These are phyloP conservation scores for Xanthoconium purpureum DNA, from an alignment of 768 basidiomycete species.

Conservation along the genomic window DNA sequence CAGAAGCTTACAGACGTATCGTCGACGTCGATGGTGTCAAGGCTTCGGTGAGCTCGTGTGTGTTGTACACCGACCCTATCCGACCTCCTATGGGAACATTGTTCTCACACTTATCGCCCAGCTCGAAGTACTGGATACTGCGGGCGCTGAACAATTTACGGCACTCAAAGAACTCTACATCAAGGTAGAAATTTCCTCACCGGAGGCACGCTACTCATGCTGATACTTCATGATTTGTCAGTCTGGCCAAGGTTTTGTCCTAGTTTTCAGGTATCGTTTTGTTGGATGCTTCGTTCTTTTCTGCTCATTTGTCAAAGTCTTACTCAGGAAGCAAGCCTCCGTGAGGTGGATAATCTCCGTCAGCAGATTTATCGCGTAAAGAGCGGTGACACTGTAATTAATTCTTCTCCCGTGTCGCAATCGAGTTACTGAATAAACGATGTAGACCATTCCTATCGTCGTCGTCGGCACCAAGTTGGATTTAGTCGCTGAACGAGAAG, in stretches of 20 bases:
- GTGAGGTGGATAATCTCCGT: constrained; percentile 75
- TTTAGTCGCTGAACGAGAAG: constrained; percentile 76
- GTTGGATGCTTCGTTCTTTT: not conserved
- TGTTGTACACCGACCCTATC: constrained; percentile 10
- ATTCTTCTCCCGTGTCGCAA: not conserved
- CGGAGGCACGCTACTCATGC: not conserved
- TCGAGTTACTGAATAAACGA: constrained; percentile 4
- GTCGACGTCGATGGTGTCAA: constrained; percentile 64
- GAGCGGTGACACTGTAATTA: constrained; percentile 58
- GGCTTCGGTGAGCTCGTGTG: constrained; percentile 48
- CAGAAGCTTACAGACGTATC: constrained; percentile 70
- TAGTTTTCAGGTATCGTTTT: constrained; percentile 68
- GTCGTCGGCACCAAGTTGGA: constrained; percentile 87
- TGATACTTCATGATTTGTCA: constrained; percentile 23
- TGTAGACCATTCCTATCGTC: constrained; percentile 70
- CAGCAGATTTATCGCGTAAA: constrained; percentile 82
- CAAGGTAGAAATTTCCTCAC: constrained; percentile 44
- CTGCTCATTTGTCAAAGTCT: constrained; percentile 43
- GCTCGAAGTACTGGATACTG: constrained; percentile 82
- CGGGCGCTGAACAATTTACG: constrained; percentile 83
- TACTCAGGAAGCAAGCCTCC: constrained; percentile 76
- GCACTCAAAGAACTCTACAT: constrained; percentile 81
- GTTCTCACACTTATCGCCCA: constrained; percentile 30
- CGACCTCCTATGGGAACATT: not conserved
- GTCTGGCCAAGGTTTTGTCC: constrained; percentile 74